Evolutionary conservation across 805 yeast genomes (phyloP), one percentile per base, ranked within the genome.

Genomic region (Candida coleopterorum): DNA sequence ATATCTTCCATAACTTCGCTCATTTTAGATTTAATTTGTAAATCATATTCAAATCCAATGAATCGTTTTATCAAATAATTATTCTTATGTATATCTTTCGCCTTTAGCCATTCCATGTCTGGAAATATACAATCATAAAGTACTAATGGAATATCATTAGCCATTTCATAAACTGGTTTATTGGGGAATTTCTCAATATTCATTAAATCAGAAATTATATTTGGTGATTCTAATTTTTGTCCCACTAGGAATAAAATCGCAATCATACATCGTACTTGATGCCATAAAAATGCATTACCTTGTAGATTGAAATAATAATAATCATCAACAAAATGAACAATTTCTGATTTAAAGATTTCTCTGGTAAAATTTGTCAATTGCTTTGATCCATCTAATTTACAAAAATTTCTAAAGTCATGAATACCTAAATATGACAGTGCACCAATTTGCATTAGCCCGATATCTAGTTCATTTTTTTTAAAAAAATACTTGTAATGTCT

Each of bases 211-310:
- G 58, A 56, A 2, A 93, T 66, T 0, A 87, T 57, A 1, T 57
- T 50, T 0, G 87, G 81, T 0, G 54, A 39, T 56, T 93, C 98
- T 15, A 75, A 68, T 11, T 67, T 66, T 56, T 88, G 95, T 0
- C 96, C 98, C 6, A 88, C 79, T 17, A 83, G 59, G 37, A 93
- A 76, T 38, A 93, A 56, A 9, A 84, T 67, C 0, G 95, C 96
- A 64, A 88, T 76, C 93, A 93, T 93, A 47, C 95, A 88, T 40
- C 98, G 74, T 14, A 93, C 98, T 59, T 93, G 98, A 56, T 93
- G 97, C 97, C 97, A 93, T 38, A 93, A 61, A 48, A 93, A 93
- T 7, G 97, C 98, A 1, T 85, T 68, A 0, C 98, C 98, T 43
- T 74, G 70, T 36, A 93, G 62, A 53, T 87, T 88, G 55, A 90